Conservation (phyloP, 2,329 filamentous ascomycete species). For the Anisogramma anomala region DNA sequence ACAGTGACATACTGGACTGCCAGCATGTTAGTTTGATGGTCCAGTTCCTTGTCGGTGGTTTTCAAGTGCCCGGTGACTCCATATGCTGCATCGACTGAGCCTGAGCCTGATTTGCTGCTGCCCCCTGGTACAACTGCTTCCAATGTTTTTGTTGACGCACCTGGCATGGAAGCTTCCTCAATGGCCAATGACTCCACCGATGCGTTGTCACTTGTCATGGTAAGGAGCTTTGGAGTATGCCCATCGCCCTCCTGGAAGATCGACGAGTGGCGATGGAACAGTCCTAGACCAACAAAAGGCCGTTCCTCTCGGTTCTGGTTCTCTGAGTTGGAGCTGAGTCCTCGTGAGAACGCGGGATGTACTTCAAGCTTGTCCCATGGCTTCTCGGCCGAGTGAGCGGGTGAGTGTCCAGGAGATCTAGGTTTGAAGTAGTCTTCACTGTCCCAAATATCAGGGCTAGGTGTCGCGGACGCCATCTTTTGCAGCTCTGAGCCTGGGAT, state of each 20-base stretch:
- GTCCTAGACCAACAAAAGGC: slow-evolving; percentile 18
- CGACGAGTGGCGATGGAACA: slow-evolving; percentile 20
- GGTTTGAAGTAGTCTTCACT: slow-evolving; percentile 20
- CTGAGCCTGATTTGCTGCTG: background rate
- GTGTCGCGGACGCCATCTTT: slow-evolving; percentile 7
- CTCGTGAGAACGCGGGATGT: slow-evolving; percentile 17
- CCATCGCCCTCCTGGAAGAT: slow-evolving; percentile 21
- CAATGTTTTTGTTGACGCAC: background rate
- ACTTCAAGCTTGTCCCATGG: slow-evolving; percentile 16
- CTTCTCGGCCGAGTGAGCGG: background rate
- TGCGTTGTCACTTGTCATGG: slow-evolving; percentile 16
- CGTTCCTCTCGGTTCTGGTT: slow-evolving; percentile 12
- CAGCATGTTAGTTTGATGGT: slow-evolving; percentile 3
- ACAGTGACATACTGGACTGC: background rate
- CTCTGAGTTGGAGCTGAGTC: slow-evolving; percentile 10
- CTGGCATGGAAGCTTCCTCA: slow-evolving; percentile 7
- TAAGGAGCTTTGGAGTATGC: slow-evolving; percentile 23
- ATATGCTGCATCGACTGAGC: background rate
- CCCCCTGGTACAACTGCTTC: background rate
- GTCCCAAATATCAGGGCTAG: slow-evolving; percentile 18
- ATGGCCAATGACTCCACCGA: slow-evolving; percentile 14
- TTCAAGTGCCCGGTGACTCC: background rate
- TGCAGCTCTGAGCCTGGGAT: slow-evolving; percentile 16
- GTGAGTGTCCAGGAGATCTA: slow-evolving; percentile 12
- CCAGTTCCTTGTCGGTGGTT: background rate